phyloP scores from a whole-genome alignment of 1,139 yeast species.

The Taphrina populina region DNA sequence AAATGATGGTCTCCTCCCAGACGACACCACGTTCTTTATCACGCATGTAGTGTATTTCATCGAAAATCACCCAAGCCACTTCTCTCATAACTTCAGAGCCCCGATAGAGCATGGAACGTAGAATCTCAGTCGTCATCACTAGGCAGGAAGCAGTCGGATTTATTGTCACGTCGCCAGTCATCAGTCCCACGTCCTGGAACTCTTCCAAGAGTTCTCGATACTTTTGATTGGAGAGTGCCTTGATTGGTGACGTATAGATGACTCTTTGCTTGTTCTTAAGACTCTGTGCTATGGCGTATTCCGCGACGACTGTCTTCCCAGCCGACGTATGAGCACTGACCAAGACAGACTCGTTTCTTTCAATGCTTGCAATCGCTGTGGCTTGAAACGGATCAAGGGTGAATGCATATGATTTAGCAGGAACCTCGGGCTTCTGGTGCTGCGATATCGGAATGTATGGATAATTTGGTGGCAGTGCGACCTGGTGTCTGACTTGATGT shows the following conservation, averaged over 20 bases:
- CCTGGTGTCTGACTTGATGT: conserved; percentile 85
- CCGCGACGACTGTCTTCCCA: conserved; percentile 98
- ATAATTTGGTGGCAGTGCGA: conserved; percentile 88
- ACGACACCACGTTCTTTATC: conserved; percentile 94
- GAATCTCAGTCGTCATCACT: conserved; percentile 96
- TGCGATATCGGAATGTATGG: conserved; percentile 85
- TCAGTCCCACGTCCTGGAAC: conserved; percentile 92
- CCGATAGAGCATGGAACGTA: conserved; percentile 90
- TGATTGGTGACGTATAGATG: conserved; percentile 94
- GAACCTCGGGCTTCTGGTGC: conserved; percentile 56
- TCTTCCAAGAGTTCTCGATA: conserved; percentile 89
- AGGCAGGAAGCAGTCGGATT: conserved; percentile 96
- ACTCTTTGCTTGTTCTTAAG: conserved; percentile 87
- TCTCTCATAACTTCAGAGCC: conserved; percentile 92
- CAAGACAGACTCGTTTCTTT: conserved; percentile 89
- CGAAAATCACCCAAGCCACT: conserved; percentile 95
- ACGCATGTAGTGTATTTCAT: conserved; percentile 95
- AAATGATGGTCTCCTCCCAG: conserved; percentile 97
- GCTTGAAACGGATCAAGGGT: conserved; percentile 94
- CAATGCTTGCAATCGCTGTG: conserved; percentile 90
- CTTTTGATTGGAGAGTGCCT: conserved; percentile 93
- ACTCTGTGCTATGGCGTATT: conserved; percentile 95
- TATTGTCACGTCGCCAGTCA: conserved; percentile 97
- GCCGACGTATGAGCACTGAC: conserved; percentile 99
- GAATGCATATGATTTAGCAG: conserved; percentile 87